Evolutionary conservation across 2,329 filamentous ascomycete species (phyloP), one percentile per base, ranked within the genome.

Genomic region (Colletotrichum spaethianum): DNA sequence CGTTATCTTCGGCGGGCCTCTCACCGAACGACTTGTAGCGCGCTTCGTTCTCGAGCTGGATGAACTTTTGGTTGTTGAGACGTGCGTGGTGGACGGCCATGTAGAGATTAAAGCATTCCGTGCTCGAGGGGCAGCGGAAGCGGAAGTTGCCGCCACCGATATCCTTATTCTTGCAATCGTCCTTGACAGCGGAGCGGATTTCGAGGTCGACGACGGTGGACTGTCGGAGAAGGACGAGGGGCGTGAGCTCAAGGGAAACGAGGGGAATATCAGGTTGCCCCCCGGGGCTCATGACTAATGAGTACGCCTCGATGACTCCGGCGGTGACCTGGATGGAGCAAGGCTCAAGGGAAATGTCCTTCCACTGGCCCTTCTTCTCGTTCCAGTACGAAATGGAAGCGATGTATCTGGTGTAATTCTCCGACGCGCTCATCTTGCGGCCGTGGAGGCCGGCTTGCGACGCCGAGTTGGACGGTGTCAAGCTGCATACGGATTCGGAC

Each of bases 181-280:
- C 81, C 53, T 93, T 93, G 33, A 95, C 93, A 1, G 94, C 94
- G 8, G 96, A 98, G 61, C 95, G 93, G 75, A 99, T 94, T 75
- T 97, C 96, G 65, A 99, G 94, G 80, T 99, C 96, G 40, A 99
- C 90, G 4, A 93, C 94, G 28, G 95, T 99, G 77, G 95, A 96
- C 78, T 96, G 93, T 74, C 96, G 91, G 73, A 98, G 91, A 75
- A 95, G 93, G 9, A 98, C 96, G 46, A 98, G 86, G 0, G 96
- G 96, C 0, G 96, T 98, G 52, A 99, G 90, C 78, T 98, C 94
- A 42, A 98, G 89, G 7, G 93, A 93, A 53, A 92, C 84, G 26
- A 92, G 80, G 4, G 89, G 89, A 81, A 64, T 83, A 75, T 66
- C 77, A 66, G 42, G 75, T 74, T 60, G 68, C 74, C 56, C 72